A percentile compares a stretch with the other conserved stretches of the same genome.
These are phyloP conservation scores for Melanomma pulvis-pyrius DNA, from an alignment of 495 filamentous ascomycete genomes.

Conservation along the genomic window DNA sequence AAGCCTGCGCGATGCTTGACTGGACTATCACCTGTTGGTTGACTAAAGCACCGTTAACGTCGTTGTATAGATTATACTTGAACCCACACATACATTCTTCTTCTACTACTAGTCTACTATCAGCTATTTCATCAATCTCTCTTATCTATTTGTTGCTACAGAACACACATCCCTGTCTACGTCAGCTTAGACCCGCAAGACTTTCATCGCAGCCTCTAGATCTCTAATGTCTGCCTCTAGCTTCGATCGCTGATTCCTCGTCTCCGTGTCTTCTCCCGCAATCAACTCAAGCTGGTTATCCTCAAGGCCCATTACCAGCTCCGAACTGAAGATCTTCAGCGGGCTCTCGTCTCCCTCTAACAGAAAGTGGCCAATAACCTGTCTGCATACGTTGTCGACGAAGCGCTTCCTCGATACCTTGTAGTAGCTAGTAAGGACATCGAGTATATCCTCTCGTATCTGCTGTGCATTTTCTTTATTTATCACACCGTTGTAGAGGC, in stretches of 20 bases:
- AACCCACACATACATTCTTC: neutral
- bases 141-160: neutral
- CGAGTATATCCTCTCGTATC: constrained; percentile 14
- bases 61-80: neutral
- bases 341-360: constrained; percentile 12
- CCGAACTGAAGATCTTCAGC: constrained; percentile 10
- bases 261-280: constrained; percentile 10
- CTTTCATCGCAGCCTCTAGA: constrained; percentile 19
- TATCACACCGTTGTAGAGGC: neutral
- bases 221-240: constrained; percentile 3
- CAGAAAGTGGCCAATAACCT: constrained; percentile 13
- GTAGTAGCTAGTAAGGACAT: constrained; percentile 12
- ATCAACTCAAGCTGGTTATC: constrained; percentile 9
- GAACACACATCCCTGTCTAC: neutral
- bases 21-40: neutral
- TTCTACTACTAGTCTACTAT: neutral
- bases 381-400: constrained; percentile 9
- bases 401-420: constrained; percentile 18
- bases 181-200: neutral
- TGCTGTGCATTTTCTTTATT: constrained; percentile 16
- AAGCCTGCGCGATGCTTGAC: too few species aligned
- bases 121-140: neutral
- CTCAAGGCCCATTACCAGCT: constrained; percentile 5
- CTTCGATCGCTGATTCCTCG: constrained; percentile 8
- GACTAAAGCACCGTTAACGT: neutral